A percentile compares a stretch with the other conserved stretches of the same genome.
Conservation (phyloP, 139 green algal genomes). For the Zygnema cylindricum region DNA sequence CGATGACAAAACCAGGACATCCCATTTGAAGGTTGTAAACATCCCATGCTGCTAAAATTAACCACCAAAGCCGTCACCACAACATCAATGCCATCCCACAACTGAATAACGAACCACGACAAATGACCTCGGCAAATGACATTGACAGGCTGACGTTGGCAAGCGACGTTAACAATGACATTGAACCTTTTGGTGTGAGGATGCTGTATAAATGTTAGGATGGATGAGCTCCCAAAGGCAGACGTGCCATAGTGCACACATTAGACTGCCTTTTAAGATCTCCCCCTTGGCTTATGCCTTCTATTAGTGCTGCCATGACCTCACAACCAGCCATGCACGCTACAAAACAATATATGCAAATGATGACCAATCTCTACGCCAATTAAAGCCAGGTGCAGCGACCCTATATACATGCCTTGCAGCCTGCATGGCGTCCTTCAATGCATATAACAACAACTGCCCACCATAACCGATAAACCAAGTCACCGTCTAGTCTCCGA, state of each 20-base stretch:
- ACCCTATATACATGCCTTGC: neutral
- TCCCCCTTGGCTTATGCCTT: neutral
- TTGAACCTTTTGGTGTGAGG: too few relatives aligned
- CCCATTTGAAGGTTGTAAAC: too few relatives aligned
- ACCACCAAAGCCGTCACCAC: too few relatives aligned
- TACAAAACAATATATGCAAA: neutral
- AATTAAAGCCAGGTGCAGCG: neutral
- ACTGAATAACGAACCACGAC: too few relatives aligned
- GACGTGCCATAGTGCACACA: neutral
- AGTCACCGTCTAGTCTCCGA: neutral
- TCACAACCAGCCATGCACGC: neutral
- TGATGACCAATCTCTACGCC: neutral
- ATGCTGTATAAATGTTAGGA: neutral
- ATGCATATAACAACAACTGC: neutral
- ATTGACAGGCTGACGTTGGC: too few relatives aligned
- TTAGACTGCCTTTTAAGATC: neutral
- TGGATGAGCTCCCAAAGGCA: neutral
- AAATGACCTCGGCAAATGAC: too few relatives aligned
- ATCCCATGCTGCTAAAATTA: too few relatives aligned
- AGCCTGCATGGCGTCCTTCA: neutral
- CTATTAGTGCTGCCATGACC: neutral
- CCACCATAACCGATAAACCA: neutral
- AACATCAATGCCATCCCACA: too few relatives aligned
- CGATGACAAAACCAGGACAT: too few relatives aligned
- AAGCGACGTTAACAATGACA: too few relatives aligned